Conservation (phyloP, 208 protist species). For the Lotmaria passim region DNA sequence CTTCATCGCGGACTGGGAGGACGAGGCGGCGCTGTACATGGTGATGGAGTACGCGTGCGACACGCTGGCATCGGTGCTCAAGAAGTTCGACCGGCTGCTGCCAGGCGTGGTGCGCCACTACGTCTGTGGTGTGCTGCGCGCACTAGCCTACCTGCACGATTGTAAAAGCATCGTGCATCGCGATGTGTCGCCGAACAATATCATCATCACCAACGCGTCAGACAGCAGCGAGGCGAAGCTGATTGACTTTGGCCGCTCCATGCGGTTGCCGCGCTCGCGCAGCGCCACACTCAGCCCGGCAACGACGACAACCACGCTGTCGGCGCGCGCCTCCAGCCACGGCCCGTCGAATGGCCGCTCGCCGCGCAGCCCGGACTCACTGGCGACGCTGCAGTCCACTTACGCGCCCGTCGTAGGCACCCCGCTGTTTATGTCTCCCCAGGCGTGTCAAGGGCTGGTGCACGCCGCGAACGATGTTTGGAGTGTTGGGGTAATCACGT, state of each 20-base stretch:
- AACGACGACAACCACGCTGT: background rate
- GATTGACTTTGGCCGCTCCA: slow-evolving; percentile 75
- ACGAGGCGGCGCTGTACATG: slow-evolving; percentile 53
- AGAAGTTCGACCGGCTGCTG: slow-evolving; percentile 52
- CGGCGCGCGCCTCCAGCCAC: background rate
- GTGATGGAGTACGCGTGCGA: slow-evolving; percentile 77
- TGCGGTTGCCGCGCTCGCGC: slow-evolving; percentile 13
- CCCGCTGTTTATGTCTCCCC: slow-evolving; percentile 81
- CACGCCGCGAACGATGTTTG: slow-evolving; percentile 80
- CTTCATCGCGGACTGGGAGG: slow-evolving; percentile 52
- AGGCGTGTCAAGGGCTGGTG: slow-evolving; percentile 68
- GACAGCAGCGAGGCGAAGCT: slow-evolving; percentile 61
- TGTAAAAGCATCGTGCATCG: slow-evolving; percentile 64
- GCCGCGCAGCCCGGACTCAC: background rate
- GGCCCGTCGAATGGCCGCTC: background rate
- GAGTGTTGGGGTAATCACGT: slow-evolving; percentile 75
- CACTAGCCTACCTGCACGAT: slow-evolving; percentile 72
- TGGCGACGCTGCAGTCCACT: background rate
- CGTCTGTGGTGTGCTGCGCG: slow-evolving; percentile 54
- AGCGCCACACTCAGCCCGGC: background rate
- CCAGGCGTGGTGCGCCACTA: slow-evolving; percentile 53
- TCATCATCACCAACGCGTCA: slow-evolving; percentile 75
- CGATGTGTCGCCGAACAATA: slow-evolving; percentile 79
- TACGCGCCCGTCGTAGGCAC: slow-evolving; percentile 53
- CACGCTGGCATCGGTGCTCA: slow-evolving; percentile 57